Percentiles rank a stretch among this genome's conserved stretches.
phyloP scores from a whole-genome alignment of 805 yeast genomes.

The Priceomyces medius region DNA sequence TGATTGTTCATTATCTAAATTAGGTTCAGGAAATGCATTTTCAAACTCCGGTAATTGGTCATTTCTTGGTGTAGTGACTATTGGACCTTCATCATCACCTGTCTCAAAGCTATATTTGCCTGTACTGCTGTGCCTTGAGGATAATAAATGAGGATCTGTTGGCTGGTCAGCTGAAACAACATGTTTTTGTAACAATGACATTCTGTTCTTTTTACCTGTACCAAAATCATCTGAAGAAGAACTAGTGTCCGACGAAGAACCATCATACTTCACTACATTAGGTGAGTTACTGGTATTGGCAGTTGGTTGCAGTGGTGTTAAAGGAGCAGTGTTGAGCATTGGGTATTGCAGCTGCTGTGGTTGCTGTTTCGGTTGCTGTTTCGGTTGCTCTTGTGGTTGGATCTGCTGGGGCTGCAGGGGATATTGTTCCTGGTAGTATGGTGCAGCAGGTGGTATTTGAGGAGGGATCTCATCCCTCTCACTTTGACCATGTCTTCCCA shows the following conservation, averaged over 20 bases:
- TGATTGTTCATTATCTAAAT: constrained; percentile 3
- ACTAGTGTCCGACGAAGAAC: constrained; percentile 11
- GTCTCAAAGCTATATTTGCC: constrained; percentile 39
- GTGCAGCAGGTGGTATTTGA: too few species aligned
- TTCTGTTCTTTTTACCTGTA: constrained; percentile 18
- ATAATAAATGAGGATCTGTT: constrained; percentile 9
- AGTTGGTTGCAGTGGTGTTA: constrained; percentile 8
- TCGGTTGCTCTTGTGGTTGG: neutral
- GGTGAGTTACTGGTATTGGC: constrained; percentile 19
- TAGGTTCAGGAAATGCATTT: constrained; percentile 13
- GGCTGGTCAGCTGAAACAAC: constrained; percentile 19
- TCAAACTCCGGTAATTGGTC: constrained; percentile 14
- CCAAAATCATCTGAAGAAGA: constrained; percentile 21
- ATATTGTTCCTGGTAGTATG: too few species aligned
- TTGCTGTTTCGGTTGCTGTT: constrained; percentile 1
- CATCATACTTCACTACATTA: constrained; percentile 33
- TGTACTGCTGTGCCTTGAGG: constrained; percentile 18
- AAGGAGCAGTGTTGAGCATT: constrained; percentile 5
- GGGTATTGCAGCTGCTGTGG: constrained; percentile 2
- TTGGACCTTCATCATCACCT: constrained; percentile 37
- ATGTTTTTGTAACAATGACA: constrained; percentile 35
- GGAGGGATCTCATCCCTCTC: neutral
- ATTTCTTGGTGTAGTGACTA: constrained; percentile 28
- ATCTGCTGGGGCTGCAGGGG: neutral
- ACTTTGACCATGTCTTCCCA: neutral